Evolutionary conservation across 352 stramenopile genomes (phyloP), one percentile per base, ranked within the genome.

Genomic region (Aphanomyces invadans): DNA sequence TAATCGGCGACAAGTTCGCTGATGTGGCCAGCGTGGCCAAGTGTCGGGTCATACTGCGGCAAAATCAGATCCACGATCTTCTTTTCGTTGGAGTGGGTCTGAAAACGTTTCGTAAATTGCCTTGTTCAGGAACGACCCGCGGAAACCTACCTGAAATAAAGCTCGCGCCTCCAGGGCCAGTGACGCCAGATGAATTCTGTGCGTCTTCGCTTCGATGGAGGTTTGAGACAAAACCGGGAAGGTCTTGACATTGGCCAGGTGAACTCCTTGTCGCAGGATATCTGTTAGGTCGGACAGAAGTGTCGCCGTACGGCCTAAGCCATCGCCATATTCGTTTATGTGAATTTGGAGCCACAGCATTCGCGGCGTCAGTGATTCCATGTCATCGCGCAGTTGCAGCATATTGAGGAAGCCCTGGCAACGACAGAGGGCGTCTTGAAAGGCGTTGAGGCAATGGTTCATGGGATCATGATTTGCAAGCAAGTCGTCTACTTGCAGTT

Each of bases 341-440:
- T 67, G 60, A 17, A 67, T 26, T 60, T 60, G 45, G 11, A 67
- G 36, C 60, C 60, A 67, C 12, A 33, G 26, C 15, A 67, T 29
- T 19, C 60, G 60, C 25, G 49, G 25, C n/a, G n/a, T 32, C 29
- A 57, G 29, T 38, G 7, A n/a, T 33, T 57, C 21, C 5, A 15
- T 7, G 29, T 57, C 49, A 36, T 32, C 29, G 29, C 36, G 21
- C 49, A 57, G 19, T 33, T 32, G 25, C 11, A 57, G 7, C 29
- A 33, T 15, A 33, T 57, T 17, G 5, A 57, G 49, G 7, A 57
- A 26, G 25, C 49, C 32, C 23, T 60, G 60, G 0, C 33, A 23
- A n/a, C 29, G 29, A 26, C 57, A 4, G 19, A 67, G 60, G 4
- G 49, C 31, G 3, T 15, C 3, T 21, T 42, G 9, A 44, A 51